Percentiles rank a stretch among this genome's conserved stretches.
Evolutionary conservation across 1,139 yeast species (phyloP).

Genomic region (Yamadazyma oceani): DNA sequence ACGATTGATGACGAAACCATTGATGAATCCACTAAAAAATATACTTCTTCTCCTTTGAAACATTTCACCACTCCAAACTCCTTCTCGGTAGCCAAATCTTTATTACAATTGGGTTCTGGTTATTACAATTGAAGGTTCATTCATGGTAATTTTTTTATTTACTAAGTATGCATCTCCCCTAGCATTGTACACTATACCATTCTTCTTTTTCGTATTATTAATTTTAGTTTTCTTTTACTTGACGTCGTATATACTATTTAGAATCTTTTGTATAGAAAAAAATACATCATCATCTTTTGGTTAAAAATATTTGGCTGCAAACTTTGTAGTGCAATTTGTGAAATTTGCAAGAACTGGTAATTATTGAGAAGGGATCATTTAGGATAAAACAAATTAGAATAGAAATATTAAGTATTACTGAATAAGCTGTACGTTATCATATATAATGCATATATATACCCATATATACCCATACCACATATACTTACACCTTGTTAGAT

Average conservation of each 20-base stretch:
- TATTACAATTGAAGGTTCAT: constrained; percentile 12
- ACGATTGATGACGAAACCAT: constrained; percentile 33
- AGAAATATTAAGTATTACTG: neutral
- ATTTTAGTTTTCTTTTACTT: neutral
- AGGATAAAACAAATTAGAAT: no score
- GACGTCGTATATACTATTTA: neutral
- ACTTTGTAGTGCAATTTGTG: no score
- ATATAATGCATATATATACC: no score
- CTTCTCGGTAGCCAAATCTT: constrained; percentile 49
- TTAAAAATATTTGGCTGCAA: no score
- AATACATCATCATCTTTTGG: neutral
- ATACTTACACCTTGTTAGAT: constrained; percentile 1
- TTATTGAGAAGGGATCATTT: no score
- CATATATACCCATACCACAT: neutral
- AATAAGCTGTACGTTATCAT: no score
- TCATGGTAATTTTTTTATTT: neutral
- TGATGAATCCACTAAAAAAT: constrained; percentile 14
- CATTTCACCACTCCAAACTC: constrained; percentile 51
- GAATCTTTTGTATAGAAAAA: no score
- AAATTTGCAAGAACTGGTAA: no score
- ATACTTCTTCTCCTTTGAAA: constrained; percentile 36
- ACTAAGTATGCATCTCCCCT: neutral
- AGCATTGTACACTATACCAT: constrained; percentile 2
- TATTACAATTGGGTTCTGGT: constrained; percentile 42
- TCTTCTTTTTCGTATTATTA: constrained; percentile 2